Percentiles rank a stretch among this genome's conserved stretches.
phyloP scores from a whole-genome alignment of 164 flowering plant genomes.

The Magnolia kwangsiensis region DNA sequence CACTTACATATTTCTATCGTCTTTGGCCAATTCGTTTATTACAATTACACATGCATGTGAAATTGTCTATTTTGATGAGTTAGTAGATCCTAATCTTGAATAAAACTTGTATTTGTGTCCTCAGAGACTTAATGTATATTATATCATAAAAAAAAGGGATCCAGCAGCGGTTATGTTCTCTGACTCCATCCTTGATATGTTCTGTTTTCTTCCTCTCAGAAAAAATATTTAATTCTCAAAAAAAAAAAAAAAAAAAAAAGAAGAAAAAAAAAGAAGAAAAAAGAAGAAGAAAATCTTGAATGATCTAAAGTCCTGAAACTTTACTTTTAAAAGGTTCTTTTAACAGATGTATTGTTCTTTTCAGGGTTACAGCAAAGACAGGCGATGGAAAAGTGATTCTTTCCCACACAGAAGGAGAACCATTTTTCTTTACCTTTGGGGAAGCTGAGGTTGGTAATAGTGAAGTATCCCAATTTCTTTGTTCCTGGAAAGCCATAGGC shows the following conservation, averaged over 20 bases:
- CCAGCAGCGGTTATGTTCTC: neutral
- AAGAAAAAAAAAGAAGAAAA: neutral
- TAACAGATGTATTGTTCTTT: constrained; percentile 7
- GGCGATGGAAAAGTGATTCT: constrained; percentile 62
- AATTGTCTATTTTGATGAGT: too few species aligned
- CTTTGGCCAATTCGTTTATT: too few species aligned
- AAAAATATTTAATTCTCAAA: too few species aligned
- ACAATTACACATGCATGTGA: too few species aligned
- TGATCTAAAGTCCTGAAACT: too few species aligned
- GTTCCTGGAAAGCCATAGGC: neutral
- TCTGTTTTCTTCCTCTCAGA: neutral
- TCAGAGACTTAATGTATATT: neutral
- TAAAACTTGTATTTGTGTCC: neutral
- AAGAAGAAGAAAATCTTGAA: neutral
- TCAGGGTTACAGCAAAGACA: constrained; percentile 78
- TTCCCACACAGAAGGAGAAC: constrained; percentile 60
- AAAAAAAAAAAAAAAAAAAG: too few species aligned
- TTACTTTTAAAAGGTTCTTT: too few species aligned
- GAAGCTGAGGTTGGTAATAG: constrained; percentile 71
- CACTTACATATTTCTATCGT: too few species aligned
- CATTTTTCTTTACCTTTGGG: constrained; percentile 84
- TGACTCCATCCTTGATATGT: neutral
- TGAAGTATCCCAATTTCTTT: neutral
- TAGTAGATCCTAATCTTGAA: neutral
- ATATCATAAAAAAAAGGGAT: neutral